Conservation (phyloP, 2,329 filamentous ascomycete species). For the Nigrospora osmanthi region DNA sequence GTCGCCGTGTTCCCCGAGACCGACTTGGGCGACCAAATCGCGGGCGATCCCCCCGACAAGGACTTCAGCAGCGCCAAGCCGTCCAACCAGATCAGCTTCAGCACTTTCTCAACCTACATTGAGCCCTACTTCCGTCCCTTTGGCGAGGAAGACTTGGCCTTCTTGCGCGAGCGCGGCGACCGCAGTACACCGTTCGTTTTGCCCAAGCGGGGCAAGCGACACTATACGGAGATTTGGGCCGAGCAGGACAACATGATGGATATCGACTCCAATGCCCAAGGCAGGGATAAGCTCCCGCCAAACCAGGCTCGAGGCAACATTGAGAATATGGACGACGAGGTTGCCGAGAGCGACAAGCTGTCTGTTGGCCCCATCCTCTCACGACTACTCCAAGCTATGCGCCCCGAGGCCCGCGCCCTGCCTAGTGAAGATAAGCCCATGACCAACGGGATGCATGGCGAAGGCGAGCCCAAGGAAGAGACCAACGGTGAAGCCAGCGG, state of each 20-base stretch:
- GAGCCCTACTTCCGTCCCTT: slow-evolving; percentile 87
- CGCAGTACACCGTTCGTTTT: slow-evolving; percentile 77
- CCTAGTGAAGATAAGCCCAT: slow-evolving; percentile 49
- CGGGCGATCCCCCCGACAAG: slow-evolving; percentile 83
- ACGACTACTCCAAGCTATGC: slow-evolving; percentile 71
- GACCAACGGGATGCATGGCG: slow-evolving; percentile 38
- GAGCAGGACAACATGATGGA: slow-evolving; percentile 82
- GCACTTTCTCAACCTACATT: slow-evolving; percentile 85
- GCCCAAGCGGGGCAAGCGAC: slow-evolving; percentile 73
- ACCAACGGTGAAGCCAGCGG: slow-evolving; percentile 36
- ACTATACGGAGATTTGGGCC: slow-evolving; percentile 87
- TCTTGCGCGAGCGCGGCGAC: slow-evolving; percentile 84
- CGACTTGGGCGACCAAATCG: slow-evolving; percentile 77
- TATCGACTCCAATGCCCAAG: slow-evolving; percentile 56
- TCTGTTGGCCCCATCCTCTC: slow-evolving; percentile 82
- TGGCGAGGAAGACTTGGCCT: slow-evolving; percentile 89
- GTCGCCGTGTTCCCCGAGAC: slow-evolving; percentile 76
- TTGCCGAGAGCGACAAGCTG: slow-evolving; percentile 81
- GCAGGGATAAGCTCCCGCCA: slow-evolving; percentile 59
- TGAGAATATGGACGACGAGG: slow-evolving; percentile 78
- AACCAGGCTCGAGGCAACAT: slow-evolving; percentile 82
- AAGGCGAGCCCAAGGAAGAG: slow-evolving; percentile 44
- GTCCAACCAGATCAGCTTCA: slow-evolving; percentile 86
- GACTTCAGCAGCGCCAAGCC: slow-evolving; percentile 95
- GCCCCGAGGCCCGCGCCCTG: slow-evolving; percentile 61